Conservation (phyloP, 352 stramenopile species). For the Phytophthora fragariae region DNA sequence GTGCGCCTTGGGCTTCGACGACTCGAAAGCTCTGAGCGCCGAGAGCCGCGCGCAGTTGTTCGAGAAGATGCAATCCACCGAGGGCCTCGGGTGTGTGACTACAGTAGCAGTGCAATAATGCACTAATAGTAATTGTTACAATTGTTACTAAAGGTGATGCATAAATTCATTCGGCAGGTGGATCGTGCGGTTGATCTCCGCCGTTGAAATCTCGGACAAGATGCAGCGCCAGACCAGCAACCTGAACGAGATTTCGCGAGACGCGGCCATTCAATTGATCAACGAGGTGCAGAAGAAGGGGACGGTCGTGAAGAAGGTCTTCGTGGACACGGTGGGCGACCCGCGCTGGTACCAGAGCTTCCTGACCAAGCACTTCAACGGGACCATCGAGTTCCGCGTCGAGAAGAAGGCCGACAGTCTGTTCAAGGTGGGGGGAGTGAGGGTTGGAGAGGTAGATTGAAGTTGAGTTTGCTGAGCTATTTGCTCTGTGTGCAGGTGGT, state of each 20-base stretch:
- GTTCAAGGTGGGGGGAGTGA: conserved; percentile 79
- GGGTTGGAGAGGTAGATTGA: background rate
- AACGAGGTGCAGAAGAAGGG: conserved; percentile 87
- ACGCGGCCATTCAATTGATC: conserved; percentile 95
- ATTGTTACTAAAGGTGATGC: background rate
- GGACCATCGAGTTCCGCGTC: conserved; percentile 94
- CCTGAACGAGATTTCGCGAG: conserved; percentile 95
- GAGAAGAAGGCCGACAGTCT: conserved; percentile 97
- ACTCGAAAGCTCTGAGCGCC: conserved; percentile 94
- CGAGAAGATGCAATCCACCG: conserved; percentile 83
- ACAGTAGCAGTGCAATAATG: background rate
- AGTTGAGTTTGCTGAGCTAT: background rate
- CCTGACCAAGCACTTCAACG: conserved; percentile 91
- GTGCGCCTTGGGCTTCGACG: conserved; percentile 91
- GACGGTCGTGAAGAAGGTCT: conserved; percentile 90
- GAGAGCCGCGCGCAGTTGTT: conserved; percentile 91
- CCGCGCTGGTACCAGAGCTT: conserved; percentile 91
- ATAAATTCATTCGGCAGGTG: conserved; percentile 59
- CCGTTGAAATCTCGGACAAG: conserved; percentile 94
- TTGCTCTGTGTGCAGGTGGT: conserved; percentile 62
- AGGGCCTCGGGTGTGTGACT: conserved; percentile 62
- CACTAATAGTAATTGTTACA: background rate
- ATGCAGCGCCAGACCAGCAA: conserved; percentile 93
- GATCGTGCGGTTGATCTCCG: conserved; percentile 91
- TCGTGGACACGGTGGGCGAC: conserved; percentile 96